Evolutionary conservation across 1,139 yeast species (phyloP), one percentile per base, ranked within the genome.

Genomic region (Candida sojae): DNA sequence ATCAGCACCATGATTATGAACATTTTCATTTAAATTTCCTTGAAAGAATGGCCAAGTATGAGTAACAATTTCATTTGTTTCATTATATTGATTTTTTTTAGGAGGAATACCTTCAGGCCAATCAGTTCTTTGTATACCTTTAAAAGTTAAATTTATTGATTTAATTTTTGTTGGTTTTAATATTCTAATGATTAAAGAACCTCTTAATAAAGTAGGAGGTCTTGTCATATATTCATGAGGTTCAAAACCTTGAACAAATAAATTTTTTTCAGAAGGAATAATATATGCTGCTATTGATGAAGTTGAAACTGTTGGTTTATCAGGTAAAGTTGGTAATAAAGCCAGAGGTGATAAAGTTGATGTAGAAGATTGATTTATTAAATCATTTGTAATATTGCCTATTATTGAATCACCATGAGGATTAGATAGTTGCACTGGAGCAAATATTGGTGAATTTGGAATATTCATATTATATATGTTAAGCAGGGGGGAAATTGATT

Each of bases 91-190:
- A 26, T 74, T 73, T 58, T 83, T 83, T 61, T 88, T 89, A 0
- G 98, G 97, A 0, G 99, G 99, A 28, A 92, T 91, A 1, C 97
- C 99, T 60, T 95, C 99, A 2, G 98, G 99, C 98, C 99, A 93
- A 55, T 93, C 97, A 0, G 99, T 93, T 53, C 88, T 74, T 40
- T 89, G 82, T 1, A 69, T 64, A 1, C 98, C 99, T 53, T 80
- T 79, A 61, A 93, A 86, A 2, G 77, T 70, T 46, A 93, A 70
- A 3, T 73, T 65, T n/a, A 93, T 81, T 34, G 82, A 66, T 64
- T 88, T 90, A 55, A 93, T 73, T 64, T 86, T 90, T 35, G 86
- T 76, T 0, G 96, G 86, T 60, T 91, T 92, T 44, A 84, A 62
- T 5, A 91, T 79, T 41, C 92, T 74, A 7, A 93, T 57, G 42